A percentile compares a stretch with the other conserved stretches of the same genome.
phyloP scores from a whole-genome alignment of 108 stramenopile genomes.

The Parietichytrium sp. region DNA sequence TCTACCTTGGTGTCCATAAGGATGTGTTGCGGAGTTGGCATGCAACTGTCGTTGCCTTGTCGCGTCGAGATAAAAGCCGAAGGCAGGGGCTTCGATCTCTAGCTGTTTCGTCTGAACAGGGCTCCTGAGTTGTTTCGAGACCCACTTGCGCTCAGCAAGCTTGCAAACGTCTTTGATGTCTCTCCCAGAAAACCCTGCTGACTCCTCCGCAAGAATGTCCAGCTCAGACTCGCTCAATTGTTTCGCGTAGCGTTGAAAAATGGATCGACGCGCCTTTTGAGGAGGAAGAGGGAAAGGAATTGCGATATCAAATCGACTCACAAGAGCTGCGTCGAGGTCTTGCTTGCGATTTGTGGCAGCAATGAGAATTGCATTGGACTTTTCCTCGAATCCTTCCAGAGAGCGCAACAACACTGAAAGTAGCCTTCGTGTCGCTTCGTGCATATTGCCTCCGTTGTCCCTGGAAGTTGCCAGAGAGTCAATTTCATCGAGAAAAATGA shows the following conservation, averaged over 20 bases:
- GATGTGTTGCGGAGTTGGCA: too few species aligned
- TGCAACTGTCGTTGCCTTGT: background rate
- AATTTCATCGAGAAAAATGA: constrained; percentile 32
- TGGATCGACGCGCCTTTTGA: constrained; percentile 3
- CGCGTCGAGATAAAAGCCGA: background rate
- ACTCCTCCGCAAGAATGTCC: background rate
- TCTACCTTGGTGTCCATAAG: too few species aligned
- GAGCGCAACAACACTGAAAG: constrained; percentile 22
- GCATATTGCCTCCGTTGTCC: background rate
- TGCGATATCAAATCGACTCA: background rate
- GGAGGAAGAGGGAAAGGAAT: background rate
- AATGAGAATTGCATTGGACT: background rate
- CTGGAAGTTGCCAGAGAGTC: constrained; percentile 34
- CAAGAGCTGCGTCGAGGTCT: constrained; percentile 26
- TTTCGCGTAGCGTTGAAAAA: background rate
- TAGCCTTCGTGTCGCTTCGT: constrained; percentile 12
- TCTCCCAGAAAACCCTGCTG: constrained; percentile 4
- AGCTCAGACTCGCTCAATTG: background rate
- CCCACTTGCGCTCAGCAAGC: constrained; percentile 38
- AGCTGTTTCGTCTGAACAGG: background rate
- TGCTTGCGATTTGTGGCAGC: constrained; percentile 42
- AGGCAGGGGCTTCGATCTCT: background rate
- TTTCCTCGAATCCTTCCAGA: constrained; percentile 34
- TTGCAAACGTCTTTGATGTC: constrained; percentile 34
- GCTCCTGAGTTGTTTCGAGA: background rate